These are phyloP conservation scores for Carex kokanica DNA, from an alignment of 176 grass and related monocot species.

Conservation along the genomic window DNA sequence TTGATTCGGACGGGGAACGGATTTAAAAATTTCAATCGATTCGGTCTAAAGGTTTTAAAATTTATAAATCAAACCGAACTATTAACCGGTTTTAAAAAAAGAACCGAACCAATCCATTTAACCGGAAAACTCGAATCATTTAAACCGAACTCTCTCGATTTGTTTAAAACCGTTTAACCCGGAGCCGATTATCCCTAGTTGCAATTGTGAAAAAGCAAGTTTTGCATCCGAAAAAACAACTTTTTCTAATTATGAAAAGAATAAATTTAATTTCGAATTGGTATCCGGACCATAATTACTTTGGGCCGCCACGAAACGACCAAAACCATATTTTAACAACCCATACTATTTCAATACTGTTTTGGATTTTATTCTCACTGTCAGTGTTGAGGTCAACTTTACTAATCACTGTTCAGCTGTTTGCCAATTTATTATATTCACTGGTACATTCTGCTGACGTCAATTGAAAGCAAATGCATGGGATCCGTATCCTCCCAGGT, in stretches of 20 bases:
- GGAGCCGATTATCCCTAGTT: too few species aligned
- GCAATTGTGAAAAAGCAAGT: background rate
- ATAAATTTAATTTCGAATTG: background rate
- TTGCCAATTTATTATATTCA: background rate
- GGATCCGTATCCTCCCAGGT: too few species aligned
- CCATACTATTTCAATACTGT: background rate
- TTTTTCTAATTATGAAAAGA: background rate
- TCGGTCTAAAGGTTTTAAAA: too few species aligned
- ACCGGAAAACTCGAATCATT: too few species aligned
- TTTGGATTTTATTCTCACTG: background rate
- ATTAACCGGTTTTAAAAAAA: too few species aligned
- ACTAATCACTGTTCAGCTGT: background rate
- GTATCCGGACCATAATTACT: background rate
- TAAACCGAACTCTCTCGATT: too few species aligned
- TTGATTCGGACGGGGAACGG: too few species aligned
- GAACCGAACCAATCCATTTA: too few species aligned
- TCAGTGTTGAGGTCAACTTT: background rate
- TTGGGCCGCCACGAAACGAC: background rate
- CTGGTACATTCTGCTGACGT: background rate
- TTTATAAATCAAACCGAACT: too few species aligned
- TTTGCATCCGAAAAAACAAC: background rate
- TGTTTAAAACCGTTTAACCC: too few species aligned
- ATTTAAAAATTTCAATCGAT: too few species aligned
- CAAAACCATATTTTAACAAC: background rate
- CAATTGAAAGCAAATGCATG: background rate